Conservation (phyloP, 2,329 filamentous ascomycete genomes). For the Aspergillus sp. region DNA sequence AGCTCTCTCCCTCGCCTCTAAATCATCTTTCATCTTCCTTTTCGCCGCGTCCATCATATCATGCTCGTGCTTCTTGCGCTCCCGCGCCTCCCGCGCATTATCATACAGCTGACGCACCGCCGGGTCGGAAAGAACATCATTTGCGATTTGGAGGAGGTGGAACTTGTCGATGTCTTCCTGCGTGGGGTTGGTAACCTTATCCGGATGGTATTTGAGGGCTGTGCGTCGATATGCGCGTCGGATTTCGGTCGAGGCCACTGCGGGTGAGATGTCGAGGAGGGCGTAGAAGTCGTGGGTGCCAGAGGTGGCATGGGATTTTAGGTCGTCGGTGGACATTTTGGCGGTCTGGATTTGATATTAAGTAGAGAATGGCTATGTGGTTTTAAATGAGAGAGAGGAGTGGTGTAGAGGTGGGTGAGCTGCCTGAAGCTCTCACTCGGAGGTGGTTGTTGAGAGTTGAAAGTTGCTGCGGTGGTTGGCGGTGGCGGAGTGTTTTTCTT, state of each 20-base stretch:
- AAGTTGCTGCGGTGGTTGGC: background rate
- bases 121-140: slow-evolving; percentile 74
- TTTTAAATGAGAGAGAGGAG: background rate
- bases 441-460: background rate
- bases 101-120: slow-evolving; percentile 76
- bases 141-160: slow-evolving; percentile 80
- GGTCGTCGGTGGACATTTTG: slow-evolving; percentile 42
- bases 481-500: background rate
- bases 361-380: background rate
- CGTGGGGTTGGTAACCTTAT: slow-evolving; percentile 75
- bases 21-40: slow-evolving; percentile 77
- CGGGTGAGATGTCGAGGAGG: slow-evolving; percentile 66
- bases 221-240: slow-evolving; percentile 81
- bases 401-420: background rate
- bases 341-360: background rate
- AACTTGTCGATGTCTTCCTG: slow-evolving; percentile 72
- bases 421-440: background rate
- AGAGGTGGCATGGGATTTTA: slow-evolving; percentile 60
- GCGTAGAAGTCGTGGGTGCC: slow-evolving; percentile 70
- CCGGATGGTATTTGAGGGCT: slow-evolving; percentile 88
- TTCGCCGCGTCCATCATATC: slow-evolving; percentile 72
- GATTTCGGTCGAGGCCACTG: slow-evolving; percentile 69
- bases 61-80: slow-evolving; percentile 68
- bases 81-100: slow-evolving; percentile 67
- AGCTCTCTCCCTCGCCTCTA: slow-evolving; percentile 72